Evolutionary conservation across 1,139 yeast genomes (phyloP), one percentile per base, ranked within the genome.

Genomic region (Yarrowia galli): DNA sequence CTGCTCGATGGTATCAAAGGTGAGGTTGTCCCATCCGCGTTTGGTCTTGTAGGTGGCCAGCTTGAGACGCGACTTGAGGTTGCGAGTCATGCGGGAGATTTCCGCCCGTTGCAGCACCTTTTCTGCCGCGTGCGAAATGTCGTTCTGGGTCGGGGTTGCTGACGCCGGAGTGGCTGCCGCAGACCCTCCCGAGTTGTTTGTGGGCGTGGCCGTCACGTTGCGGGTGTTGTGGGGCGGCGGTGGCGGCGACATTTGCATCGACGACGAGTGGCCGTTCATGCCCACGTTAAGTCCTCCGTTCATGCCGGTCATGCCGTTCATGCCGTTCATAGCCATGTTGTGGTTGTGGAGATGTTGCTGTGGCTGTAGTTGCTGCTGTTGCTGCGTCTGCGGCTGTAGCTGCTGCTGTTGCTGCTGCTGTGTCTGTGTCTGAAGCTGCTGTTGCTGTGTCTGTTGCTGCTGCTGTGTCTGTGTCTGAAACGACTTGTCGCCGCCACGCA

Each of bases 41-140:
- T 77, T 75, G 43, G 82, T 75, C 71, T 81, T 80, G 75, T 75
- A 77, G 35, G 80, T 75, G 6, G 83, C 83, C 51, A 79, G 71
- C 20, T 80, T 81, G 42, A 81, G 76, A 38, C 83, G 74, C 51
- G 78, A 75, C 69, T 80, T 80, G 48, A 81, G 75, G 65, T 77
- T 76, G 42, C 81, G 75, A 20, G 83, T 78, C 64, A 81, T 74
- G 58, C 80, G 72, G 20, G 81, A 76, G 67, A 79, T 78, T 69
- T 79, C 80, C 0, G 81, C 82, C 54, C 81, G 76, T 35, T 79
- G 75, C 60, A 79, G 75, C 32, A 79, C 79, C 58, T 77, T 77
- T 58, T 76, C 78, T 45, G 74, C 79, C 10, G 79, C 77, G 67
- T 74, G 75, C 38, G 66, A 61, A 61, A 61, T 38, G 56, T 61